These are phyloP conservation scores for Saccharomycopsis sp. DNA, from an alignment of 805 yeast species.

Conservation along the genomic window DNA sequence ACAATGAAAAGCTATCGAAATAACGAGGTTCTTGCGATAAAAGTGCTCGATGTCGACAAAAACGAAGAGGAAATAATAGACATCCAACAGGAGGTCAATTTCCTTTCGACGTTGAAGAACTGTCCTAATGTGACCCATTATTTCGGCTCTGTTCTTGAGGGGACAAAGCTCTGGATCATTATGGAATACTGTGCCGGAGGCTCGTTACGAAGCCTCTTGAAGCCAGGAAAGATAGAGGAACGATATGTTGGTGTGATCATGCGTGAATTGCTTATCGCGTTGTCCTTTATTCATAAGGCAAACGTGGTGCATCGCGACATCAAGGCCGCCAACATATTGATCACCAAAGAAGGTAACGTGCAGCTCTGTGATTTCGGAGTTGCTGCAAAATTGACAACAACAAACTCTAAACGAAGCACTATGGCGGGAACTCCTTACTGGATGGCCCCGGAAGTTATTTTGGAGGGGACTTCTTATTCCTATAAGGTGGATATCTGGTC, in stretches of 20 bases:
- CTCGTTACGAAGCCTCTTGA: constrained; percentile 73
- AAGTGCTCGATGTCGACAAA: constrained; percentile 86
- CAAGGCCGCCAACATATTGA: constrained; percentile 91
- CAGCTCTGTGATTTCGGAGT: constrained; percentile 97
- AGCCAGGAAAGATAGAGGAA: constrained; percentile 87
- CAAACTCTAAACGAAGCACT: constrained; percentile 75
- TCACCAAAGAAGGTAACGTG: constrained; percentile 83
- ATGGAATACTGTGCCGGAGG: constrained; percentile 99
- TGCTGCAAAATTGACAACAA: constrained; percentile 83
- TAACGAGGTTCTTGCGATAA: constrained; percentile 82
- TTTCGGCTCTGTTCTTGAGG: constrained; percentile 80
- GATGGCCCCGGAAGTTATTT: constrained; percentile 99
- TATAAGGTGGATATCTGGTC: constrained; percentile 97
- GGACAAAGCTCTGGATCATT: constrained; percentile 91
- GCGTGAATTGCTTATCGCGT: constrained; percentile 73
- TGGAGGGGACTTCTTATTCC: constrained; percentile 84
- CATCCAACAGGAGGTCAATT: constrained; percentile 87
- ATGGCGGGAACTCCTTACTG: constrained; percentile 96
- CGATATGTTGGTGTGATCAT: constrained; percentile 74
- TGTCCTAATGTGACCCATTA: constrained; percentile 92
- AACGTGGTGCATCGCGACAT: constrained; percentile 95
- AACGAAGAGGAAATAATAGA: constrained; percentile 91
- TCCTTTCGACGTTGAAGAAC: constrained; percentile 71
- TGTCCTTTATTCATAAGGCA: constrained; percentile 73
- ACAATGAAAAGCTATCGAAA: constrained; percentile 36